A percentile compares a stretch with the other conserved stretches of the same genome.
Conservation (phyloP, 202 grass and related monocot genomes). For the Saccharum hybrid region DNA sequence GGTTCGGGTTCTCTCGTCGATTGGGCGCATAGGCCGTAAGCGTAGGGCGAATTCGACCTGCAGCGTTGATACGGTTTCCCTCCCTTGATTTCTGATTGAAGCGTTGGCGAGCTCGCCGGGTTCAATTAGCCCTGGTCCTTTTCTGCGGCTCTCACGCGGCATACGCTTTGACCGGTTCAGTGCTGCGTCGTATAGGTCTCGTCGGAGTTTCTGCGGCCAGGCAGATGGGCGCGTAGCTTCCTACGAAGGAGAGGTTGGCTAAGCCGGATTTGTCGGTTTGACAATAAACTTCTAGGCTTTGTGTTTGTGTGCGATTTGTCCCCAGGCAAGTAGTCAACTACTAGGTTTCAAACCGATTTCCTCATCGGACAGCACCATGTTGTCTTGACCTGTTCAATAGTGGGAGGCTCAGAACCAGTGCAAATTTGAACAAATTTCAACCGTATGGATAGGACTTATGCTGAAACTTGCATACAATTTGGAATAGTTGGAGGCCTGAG, state of each 20-base stretch:
- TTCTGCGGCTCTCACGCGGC: background rate
- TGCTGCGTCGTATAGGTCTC: background rate
- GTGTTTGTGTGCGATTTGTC: background rate
- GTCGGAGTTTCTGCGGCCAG: background rate
- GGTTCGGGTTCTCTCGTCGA: background rate
- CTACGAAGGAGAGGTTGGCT: background rate
- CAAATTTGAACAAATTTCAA: background rate
- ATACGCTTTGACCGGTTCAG: slow-evolving; percentile 40
- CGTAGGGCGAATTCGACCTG: background rate
- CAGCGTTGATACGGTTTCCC: background rate
- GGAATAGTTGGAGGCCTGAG: background rate
- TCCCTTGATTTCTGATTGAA: background rate
- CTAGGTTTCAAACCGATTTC: background rate
- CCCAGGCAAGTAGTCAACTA: background rate
- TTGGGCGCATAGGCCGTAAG: background rate
- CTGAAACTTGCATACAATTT: background rate
- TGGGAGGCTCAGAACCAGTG: background rate
- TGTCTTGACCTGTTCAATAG: slow-evolving; percentile 38
- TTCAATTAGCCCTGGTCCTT: background rate
- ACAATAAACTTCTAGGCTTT: background rate
- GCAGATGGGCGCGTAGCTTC: background rate
- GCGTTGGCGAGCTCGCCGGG: background rate
- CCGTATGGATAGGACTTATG: background rate
- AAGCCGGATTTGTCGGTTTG: slow-evolving; percentile 10
- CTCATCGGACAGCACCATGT: background rate